Percentiles rank a stretch among this genome's conserved stretches.
Conservation (phyloP, 768 basidiomycete genomes). For the Tylopilus vinaceipallidus region DNA sequence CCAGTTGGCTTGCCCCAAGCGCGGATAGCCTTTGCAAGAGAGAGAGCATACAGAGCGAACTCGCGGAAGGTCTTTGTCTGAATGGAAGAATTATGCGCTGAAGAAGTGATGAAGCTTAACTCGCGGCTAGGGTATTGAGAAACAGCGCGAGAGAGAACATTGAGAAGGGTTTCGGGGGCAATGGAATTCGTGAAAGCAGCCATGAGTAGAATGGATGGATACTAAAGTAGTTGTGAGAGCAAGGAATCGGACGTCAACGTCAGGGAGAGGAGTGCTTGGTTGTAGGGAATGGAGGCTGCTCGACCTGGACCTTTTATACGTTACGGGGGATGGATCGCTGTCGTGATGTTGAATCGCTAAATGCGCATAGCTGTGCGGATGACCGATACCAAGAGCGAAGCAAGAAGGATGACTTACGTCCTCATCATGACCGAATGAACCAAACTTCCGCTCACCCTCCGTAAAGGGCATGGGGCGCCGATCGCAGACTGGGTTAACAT, state of each 20-base stretch:
- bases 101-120: slow-evolving; percentile 23
- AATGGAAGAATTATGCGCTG: slow-evolving; percentile 24
- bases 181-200: slow-evolving; percentile 12
- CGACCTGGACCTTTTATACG: slow-evolving; percentile 22
- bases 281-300: slow-evolving; percentile 4
- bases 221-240: neutral
- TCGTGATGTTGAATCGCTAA: neutral
- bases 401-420: slow-evolving; percentile 1
- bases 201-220: slow-evolving; percentile 7
- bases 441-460: slow-evolving; percentile 1
- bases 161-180: slow-evolving; percentile 19
- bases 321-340: neutral
- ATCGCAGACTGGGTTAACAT: slow-evolving; percentile 7
- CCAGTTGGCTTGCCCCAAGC: too few species aligned
- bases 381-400: neutral
- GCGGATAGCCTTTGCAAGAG: too few species aligned
- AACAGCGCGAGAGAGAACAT: slow-evolving; percentile 18
- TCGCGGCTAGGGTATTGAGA: slow-evolving; percentile 20
- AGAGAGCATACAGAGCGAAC: neutral
- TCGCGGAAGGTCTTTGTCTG: neutral
- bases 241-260: neutral
- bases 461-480: slow-evolving; percentile 7
- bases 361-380: neutral
- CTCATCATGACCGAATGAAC: neutral
- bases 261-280: neutral